Evolutionary conservation across 805 yeast species (phyloP).

Genomic region (Priceomyces castillae): DNA sequence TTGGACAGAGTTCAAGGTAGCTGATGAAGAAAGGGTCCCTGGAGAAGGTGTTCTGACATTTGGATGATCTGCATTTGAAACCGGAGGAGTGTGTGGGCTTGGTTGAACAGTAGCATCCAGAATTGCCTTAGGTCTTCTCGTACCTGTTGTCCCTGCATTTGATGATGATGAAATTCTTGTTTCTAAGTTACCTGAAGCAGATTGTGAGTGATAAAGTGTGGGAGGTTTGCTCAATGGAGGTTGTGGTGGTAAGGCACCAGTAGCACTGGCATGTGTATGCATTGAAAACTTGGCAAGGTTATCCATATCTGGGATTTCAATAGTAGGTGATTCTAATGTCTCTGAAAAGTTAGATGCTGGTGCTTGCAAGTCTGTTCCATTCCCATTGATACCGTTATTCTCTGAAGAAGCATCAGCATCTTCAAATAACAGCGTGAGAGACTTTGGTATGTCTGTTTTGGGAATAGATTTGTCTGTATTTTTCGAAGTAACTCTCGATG

Average conservation of each 20-base stretch:
- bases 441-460: constrained; percentile 61
- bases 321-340: constrained; percentile 54
- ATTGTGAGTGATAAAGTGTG: constrained; percentile 40
- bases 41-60: constrained; percentile 37
- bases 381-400: constrained; percentile 4
- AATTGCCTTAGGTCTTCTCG: constrained; percentile 39
- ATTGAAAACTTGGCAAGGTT: constrained; percentile 23
- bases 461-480: constrained; percentile 10
- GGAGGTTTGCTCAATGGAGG: constrained; percentile 41
- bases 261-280: not conserved
- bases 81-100: constrained; percentile 34
- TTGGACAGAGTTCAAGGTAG: constrained; percentile 11
- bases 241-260: constrained; percentile 14
- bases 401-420: constrained; percentile 28
- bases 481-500: constrained; percentile 11
- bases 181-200: constrained; percentile 40
- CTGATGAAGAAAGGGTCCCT: constrained; percentile 24
- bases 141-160: constrained; percentile 28
- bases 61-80: constrained; percentile 33
- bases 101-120: constrained; percentile 23
- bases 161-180: constrained; percentile 18
- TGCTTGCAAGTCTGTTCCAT: constrained; percentile 11
- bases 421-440: constrained; percentile 68
- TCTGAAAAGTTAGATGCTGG: constrained; percentile 16
- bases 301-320: constrained; percentile 71